Base-by-base conservation (phyloP, 768 basidiomycete species). In the Amyloporia xantha region DNA sequence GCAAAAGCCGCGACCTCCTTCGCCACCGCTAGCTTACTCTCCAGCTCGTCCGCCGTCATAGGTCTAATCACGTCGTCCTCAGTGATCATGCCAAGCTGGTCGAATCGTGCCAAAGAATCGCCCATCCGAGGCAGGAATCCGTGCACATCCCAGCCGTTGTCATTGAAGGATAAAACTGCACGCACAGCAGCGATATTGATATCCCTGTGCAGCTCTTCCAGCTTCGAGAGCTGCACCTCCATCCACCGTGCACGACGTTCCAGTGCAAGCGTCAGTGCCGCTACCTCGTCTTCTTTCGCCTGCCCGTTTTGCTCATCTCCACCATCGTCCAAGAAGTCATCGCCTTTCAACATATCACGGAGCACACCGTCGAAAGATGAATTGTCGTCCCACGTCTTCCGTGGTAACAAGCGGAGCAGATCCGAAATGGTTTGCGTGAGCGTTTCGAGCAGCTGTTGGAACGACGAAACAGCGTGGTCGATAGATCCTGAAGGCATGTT, bases 191-290 rank as follows among this genome's bases (percentile, higher is more conserved):
- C 90, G 2, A 80, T 87, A 65, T 92, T 93, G 67, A 92, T 91
- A 56, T 92, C 90, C 24, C 86, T 84, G 56, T 93, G 90, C 27
- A 92, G 72, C 59, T 90, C 90, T 64, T 93, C 90, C 28, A 93
- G 71, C 62, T 92, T 91, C 0, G 86, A 87, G 15, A 93, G 66
- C 63, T 91, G 90, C 19, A 90, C 86, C 66, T 92, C 89, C 86
- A 93, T 91, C 88, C 90, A 93, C 37, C 87, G 76, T 13, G 90
- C 91, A n/a, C 91, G 85, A 52, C 86, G 82, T 62, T 91, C 89
- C 39, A 93, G 76, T 6, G 88, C 89, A 42, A 85, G 69, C 1
- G 89, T 92, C 51, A 92, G 69, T 15, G 85, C 85, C 2, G 84
- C 86, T 5, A 92, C 89, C 60, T 93, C 90, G 59, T 91, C 88